Conservation (phyloP, 495 filamentous ascomycete species). For the Antarctomyces pellizariae region DNA sequence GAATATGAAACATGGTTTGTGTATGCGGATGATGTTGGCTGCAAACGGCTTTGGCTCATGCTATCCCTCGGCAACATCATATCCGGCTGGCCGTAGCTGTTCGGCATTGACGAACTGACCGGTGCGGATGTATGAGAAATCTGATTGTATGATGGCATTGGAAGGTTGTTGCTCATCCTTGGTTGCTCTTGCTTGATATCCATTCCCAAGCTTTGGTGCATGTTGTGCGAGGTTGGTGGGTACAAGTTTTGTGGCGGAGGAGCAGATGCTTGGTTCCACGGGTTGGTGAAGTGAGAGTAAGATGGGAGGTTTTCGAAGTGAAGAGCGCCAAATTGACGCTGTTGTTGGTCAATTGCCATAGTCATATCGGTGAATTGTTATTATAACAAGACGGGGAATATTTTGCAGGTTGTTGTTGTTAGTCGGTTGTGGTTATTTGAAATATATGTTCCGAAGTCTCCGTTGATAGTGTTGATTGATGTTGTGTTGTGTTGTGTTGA, state of each 20-base stretch:
- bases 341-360: constrained; percentile 73
- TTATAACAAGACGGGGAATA: constrained; percentile 5
- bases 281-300: constrained; percentile 79
- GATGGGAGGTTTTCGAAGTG: constrained; percentile 61
- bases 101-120: constrained; percentile 43
- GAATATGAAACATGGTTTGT: constrained; percentile 24
- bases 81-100: constrained; percentile 38
- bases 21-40: constrained; percentile 23
- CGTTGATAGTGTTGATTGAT: constrained; percentile 22
- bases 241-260: constrained; percentile 34
- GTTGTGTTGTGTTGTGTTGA: constrained; percentile 1
- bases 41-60: constrained; percentile 29
- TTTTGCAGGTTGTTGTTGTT: constrained; percentile 1
- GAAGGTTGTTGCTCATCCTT: constrained; percentile 30
- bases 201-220: constrained; percentile 25
- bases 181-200: constrained; percentile 28
- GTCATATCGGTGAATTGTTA: constrained; percentile 30
- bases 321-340: constrained; percentile 59
- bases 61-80: constrained; percentile 56
- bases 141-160: constrained; percentile 48
- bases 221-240: constrained; percentile 25
- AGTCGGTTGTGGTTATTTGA: constrained; percentile 12
- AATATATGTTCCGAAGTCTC: constrained; percentile 12
- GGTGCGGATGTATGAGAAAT: constrained; percentile 46
- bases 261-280: constrained; percentile 49